Evolutionary conservation across 164 flowering plant genomes (phyloP).

Genomic region (Malania oleifera): DNA sequence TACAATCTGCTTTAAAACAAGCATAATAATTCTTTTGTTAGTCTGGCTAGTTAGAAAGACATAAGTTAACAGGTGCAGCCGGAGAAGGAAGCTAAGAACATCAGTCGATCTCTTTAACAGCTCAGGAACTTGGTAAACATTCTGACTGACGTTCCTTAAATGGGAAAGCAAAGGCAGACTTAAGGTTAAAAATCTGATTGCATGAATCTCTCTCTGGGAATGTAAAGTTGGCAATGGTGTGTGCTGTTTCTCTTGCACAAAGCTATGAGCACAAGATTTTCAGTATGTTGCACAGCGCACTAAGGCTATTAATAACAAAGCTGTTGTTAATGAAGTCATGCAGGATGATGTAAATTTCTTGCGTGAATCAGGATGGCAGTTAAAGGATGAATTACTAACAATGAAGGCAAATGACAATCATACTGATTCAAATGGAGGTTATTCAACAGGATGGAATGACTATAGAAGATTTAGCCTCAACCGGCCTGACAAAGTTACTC

Average conservation of each 20-base stretch:
- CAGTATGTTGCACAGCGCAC: background rate
- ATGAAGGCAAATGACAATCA: background rate
- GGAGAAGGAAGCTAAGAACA: constrained; percentile 99
- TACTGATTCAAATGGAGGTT: background rate
- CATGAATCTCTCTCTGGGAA: background rate
- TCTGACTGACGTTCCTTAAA: background rate
- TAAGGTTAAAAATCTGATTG: background rate
- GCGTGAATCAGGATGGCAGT: background rate
- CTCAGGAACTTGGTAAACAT: constrained; percentile 60
- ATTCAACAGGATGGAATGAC: background rate
- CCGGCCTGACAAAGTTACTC: background rate
- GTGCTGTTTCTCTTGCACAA: background rate
- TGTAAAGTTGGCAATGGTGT: background rate
- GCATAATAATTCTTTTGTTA: constrained; percentile 93
- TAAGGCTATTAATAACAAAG: background rate
- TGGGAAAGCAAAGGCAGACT: background rate
- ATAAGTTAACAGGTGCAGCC: constrained; percentile 91
- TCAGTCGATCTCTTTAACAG: constrained; percentile 91
- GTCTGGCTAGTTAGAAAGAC: constrained; percentile 98
- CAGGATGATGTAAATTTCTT: background rate
- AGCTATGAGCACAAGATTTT: background rate
- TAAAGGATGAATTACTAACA: background rate
- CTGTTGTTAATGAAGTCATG: background rate
- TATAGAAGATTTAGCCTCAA: background rate
- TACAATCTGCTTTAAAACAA: constrained; percentile 70